Evolutionary conservation across 805 yeast genomes (phyloP).

Genomic region (Millerago galiae): DNA sequence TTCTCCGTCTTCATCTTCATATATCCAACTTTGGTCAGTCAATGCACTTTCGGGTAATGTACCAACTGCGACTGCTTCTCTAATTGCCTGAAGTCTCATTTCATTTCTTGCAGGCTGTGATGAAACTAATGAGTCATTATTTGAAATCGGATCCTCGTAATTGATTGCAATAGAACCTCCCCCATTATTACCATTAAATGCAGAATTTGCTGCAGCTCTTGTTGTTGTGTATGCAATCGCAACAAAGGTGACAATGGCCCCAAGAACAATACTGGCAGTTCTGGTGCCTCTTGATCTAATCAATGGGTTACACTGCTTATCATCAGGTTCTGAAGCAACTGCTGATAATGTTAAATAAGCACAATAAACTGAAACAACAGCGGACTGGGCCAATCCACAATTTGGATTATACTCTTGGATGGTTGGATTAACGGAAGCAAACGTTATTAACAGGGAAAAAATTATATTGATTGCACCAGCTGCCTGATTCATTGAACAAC

Average conservation of each 20-base stretch:
- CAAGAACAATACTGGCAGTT: conserved; percentile 78
- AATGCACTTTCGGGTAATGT: conserved; percentile 90
- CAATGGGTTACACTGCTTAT: conserved; percentile 83
- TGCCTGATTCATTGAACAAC: conserved; percentile 85
- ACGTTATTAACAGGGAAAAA: conserved; percentile 57
- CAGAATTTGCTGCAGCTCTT: conserved; percentile 84
- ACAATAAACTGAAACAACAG: conserved; percentile 92
- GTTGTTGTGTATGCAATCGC: conserved; percentile 98
- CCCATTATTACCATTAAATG: conserved; percentile 41
- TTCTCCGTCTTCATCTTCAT: conserved; percentile 33
- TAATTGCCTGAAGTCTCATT: conserved; percentile 79
- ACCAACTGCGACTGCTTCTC: conserved; percentile 95
- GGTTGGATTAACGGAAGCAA: conserved; percentile 67
- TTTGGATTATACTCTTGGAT: conserved; percentile 91
- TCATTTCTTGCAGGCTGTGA: conserved; percentile 54
- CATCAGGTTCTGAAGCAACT: conserved; percentile 95
- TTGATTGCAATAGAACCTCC: conserved; percentile 30
- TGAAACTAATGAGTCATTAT: conserved; percentile 28
- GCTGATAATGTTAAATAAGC: conserved; percentile 89
- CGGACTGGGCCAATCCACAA: conserved; percentile 94
- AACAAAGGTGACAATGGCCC: conserved; percentile 87
- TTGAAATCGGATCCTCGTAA: conserved; percentile 21
- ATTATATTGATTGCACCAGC: conserved; percentile 76
- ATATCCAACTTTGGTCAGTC: conserved; percentile 59
- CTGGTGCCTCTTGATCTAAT: conserved; percentile 86